Conservation (phyloP, 2,329 filamentous ascomycete species). For the Parafenestella ontariensis region DNA sequence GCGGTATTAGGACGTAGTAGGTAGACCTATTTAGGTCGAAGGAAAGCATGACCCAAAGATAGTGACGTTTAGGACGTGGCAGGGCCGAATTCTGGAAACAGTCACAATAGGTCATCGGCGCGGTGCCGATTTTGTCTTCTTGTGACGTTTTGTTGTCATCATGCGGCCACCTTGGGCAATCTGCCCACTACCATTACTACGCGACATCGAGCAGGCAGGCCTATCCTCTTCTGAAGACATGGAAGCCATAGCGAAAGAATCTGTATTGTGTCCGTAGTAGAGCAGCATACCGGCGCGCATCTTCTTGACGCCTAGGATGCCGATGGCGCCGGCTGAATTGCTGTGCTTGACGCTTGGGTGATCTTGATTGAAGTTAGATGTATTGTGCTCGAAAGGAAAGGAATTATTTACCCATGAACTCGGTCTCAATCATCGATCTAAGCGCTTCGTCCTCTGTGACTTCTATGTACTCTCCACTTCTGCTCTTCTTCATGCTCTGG, state of each 20-base stretch:
- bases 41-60: not conserved
- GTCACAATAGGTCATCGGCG: constrained; percentile 7
- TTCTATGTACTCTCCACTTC: constrained; percentile 66
- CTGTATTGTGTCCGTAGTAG: constrained; percentile 96
- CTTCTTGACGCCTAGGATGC: constrained; percentile 90
- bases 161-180: constrained; percentile 65
- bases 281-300: constrained; percentile 76
- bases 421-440: constrained; percentile 78
- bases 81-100: not conserved
- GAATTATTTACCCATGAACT: constrained; percentile 76
- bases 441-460: constrained; percentile 81
- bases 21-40: not conserved
- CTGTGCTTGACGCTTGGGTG: constrained; percentile 85
- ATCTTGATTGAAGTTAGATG: constrained; percentile 42
- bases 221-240: constrained; percentile 81
- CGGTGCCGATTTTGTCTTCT: constrained; percentile 30
- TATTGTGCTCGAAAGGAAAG: not conserved
- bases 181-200: constrained; percentile 63
- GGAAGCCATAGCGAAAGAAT: constrained; percentile 83
- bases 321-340: constrained; percentile 85
- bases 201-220: constrained; percentile 87
- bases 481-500: constrained; percentile 67
- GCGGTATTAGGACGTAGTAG: not conserved
- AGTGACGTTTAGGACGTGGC: not conserved
- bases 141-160: constrained; percentile 45